A percentile compares a stretch with the other conserved stretches of the same genome.
Conservation (phyloP, 805 yeast species). For the Helenozyma rhizophorensis region DNA sequence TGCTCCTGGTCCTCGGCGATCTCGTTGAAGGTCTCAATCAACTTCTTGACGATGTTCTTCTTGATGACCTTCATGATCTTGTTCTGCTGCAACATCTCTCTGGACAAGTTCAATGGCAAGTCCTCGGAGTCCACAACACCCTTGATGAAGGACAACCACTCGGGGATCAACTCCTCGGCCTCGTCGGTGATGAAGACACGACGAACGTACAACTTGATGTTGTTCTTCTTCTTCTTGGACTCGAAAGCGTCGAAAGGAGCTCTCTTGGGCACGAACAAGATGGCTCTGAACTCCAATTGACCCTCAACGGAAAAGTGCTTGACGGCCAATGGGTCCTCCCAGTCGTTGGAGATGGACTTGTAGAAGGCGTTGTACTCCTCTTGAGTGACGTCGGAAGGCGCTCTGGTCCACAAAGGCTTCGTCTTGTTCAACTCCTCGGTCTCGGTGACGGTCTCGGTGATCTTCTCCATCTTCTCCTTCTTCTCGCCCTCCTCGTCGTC, state of each 20-base stretch:
- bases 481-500: slow-evolving; percentile 60
- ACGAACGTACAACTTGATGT: slow-evolving; percentile 97
- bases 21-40: slow-evolving; percentile 98
- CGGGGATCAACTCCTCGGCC: slow-evolving; percentile 98
- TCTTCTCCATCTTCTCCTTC: slow-evolving; percentile 76
- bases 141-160: slow-evolving; percentile 94
- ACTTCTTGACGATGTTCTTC: slow-evolving; percentile 98
- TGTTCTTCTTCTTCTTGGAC: slow-evolving; percentile 97
- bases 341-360: slow-evolving; percentile 98
- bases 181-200: slow-evolving; percentile 99
- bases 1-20: slow-evolving; percentile 98
- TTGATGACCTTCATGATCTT: slow-evolving; percentile 98
- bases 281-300: slow-evolving; percentile 98
- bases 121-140: slow-evolving; percentile 99
- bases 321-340: slow-evolving; percentile 99
- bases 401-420: slow-evolving; percentile 99
- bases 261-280: slow-evolving; percentile 95
- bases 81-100: slow-evolving; percentile 99
- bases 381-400: slow-evolving; percentile 94
- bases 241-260: slow-evolving; percentile 99
- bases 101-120: slow-evolving; percentile 97
- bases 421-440: slow-evolving; percentile 98
- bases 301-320: slow-evolving; percentile 99
- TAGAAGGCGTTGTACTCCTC: slow-evolving; percentile 99
- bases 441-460: slow-evolving; percentile 91